These are phyloP conservation scores for Plasmodium inui DNA, from an alignment of 169 alveolate genomes.

Conservation along the genomic window DNA sequence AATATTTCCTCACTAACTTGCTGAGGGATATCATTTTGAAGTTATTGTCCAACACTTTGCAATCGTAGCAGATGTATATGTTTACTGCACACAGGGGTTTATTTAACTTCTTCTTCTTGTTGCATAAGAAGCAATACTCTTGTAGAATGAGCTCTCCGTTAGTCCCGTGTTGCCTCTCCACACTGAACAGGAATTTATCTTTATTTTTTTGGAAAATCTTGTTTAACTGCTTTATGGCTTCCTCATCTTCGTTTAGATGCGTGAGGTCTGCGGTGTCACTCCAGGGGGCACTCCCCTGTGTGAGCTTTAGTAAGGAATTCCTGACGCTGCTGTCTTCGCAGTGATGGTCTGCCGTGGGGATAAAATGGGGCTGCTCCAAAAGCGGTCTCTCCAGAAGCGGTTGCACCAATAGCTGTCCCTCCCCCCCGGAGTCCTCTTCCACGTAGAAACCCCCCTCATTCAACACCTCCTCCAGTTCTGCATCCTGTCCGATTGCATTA, in stretches of 20 bases:
- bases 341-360: not conserved
- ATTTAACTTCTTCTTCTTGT: slow-evolving; percentile 54
- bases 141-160: not conserved
- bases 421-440: not conserved
- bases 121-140: slow-evolving; percentile 45
- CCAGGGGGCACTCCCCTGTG: no score
- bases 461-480: not conserved
- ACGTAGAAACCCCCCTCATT: not conserved
- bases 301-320: not conserved
- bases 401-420: not conserved
- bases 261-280: not conserved
- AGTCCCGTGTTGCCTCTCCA: slow-evolving; percentile 13
- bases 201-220: slow-evolving; percentile 29
- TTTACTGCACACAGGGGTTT: slow-evolving; percentile 20
- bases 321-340: not conserved
- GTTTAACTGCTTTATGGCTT: slow-evolving; percentile 21
- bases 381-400: not conserved
- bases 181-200: slow-evolving; percentile 30
- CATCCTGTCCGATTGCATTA: not conserved
- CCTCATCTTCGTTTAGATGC: slow-evolving; percentile 32
- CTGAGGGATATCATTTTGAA: slow-evolving; percentile 64
- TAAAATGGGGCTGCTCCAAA: not conserved
- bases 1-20: slow-evolving; percentile 49
- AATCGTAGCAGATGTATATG: slow-evolving; percentile 55
- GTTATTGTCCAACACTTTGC: slow-evolving; percentile 52